phyloP scores from a whole-genome alignment of 768 basidiomycete species.

The Termitomyces sp. region DNA sequence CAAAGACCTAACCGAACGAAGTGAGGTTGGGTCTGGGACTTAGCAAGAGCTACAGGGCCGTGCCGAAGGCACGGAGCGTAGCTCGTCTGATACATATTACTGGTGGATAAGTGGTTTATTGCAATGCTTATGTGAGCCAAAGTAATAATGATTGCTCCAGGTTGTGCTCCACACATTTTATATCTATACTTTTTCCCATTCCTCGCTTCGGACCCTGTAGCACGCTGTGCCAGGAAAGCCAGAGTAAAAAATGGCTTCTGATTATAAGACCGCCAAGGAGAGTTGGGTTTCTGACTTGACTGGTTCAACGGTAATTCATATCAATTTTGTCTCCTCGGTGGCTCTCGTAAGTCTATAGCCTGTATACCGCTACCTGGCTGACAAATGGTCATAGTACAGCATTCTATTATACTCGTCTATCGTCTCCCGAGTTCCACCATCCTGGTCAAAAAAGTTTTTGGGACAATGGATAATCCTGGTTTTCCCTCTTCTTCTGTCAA shows the following conservation, averaged over 20 bases:
- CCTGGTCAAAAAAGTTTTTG: conserved; percentile 34
- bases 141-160: no score
- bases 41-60: no score
- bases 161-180: no score
- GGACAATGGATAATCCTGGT: conserved; percentile 65
- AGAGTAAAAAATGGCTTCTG: conserved; percentile 6
- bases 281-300: conserved; percentile 73
- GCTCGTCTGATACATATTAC: no score
- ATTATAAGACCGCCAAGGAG: conserved; percentile 79
- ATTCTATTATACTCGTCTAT: conserved; percentile 67
- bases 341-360: conserved; percentile 27
- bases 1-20: no score
- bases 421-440: conserved; percentile 42
- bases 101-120: no score
- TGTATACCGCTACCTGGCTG: neutral
- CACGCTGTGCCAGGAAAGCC: neutral
- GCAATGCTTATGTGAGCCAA: neutral
- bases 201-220: neutral
- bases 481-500: conserved; percentile 74
- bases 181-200: neutral
- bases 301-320: conserved; percentile 65
- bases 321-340: conserved; percentile 61
- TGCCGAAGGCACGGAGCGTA: no score
- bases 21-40: no score
- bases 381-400: conserved; percentile 47